phyloP scores from a whole-genome alignment of 1,284 basidiomycete species.

The Cutaneotrichosporon spelunceum region DNA sequence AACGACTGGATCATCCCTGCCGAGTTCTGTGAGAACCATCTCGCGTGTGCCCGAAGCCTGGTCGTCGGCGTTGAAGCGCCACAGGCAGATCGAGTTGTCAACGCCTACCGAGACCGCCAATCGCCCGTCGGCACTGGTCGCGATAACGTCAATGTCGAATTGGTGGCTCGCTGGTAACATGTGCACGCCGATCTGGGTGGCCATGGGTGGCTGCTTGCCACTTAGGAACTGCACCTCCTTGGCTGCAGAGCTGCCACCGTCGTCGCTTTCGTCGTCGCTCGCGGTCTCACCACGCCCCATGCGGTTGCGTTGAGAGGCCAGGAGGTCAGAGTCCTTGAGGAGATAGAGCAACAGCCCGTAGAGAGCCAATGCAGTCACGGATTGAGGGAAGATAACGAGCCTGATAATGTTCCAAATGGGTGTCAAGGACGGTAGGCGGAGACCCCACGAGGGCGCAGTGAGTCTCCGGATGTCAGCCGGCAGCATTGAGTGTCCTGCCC shows the following conservation, averaged over 20 bases:
- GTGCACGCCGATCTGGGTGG: constrained; percentile 53
- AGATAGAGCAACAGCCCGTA: constrained; percentile 83
- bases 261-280: constrained; percentile 21
- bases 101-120: constrained; percentile 68
- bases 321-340: constrained; percentile 82
- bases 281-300: constrained; percentile 35
- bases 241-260: constrained; percentile 1
- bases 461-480: constrained; percentile 44
- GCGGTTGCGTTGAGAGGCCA: constrained; percentile 73
- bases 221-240: background rate
- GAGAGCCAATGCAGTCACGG: constrained; percentile 67
- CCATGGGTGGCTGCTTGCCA: constrained; percentile 3
- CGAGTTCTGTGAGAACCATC: constrained; percentile 18
- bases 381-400: constrained; percentile 80
- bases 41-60: constrained; percentile 32
- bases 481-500: constrained; percentile 37
- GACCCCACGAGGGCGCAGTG: constrained; percentile 29
- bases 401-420: constrained; percentile 69
- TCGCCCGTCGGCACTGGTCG: constrained; percentile 63
- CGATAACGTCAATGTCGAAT: constrained; percentile 78
- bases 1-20: constrained; percentile 28
- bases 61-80: constrained; percentile 34
- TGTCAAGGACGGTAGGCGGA: constrained; percentile 49
- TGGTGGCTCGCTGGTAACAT: constrained; percentile 71
- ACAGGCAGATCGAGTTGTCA: constrained; percentile 57